Evolutionary conservation across 2,329 filamentous ascomycete genomes (phyloP), one percentile per base, ranked within the genome.

Genomic region (Monosporascus sp.): DNA sequence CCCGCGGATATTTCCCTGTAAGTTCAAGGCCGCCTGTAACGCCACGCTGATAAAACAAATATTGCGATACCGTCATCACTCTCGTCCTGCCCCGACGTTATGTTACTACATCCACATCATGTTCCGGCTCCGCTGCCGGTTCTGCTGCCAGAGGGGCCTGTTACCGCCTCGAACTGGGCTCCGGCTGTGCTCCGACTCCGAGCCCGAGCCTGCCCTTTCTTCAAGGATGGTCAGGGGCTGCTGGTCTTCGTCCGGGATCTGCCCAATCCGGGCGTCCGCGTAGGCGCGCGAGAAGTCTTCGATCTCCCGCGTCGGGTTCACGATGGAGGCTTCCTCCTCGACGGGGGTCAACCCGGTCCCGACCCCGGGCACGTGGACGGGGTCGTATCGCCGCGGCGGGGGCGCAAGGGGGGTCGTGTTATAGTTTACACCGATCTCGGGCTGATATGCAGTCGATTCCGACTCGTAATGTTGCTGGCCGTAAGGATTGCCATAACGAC

Each of bases 61-160:
- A 41, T n/a, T 11, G 11, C 19, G 19, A 8, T 19, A 8, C 17
- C 6, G 19, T 41, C 31, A 20, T 19, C 11, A 17, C 38, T 17
- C 17, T 38, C 11, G 17, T 3, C 20, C 9, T 22, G 6, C 17
- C 26, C 43, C 22, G 17, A 52, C 37, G 35, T 38, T 16, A 59
- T 71, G 31, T 9, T 14, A 35, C 31, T 62, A 77, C 68, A 75
- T 69, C 75, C 75, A 77, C 68, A 74, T 74, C 57, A 77, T 54
- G 63, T 75, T 80, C 50, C 78, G 70, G 57, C 70, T 72, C 56
- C 74, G 74, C 52, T 72, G 71, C 53, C 78, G 69, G 50, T 79
- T 79, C 66, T 81, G 78, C 65, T 81, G 78, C 78, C 78, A 81
- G 38, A 81, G 65, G 5, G 77, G 77, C 43, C 75, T 66, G 24